A percentile compares a stretch with the other conserved stretches of the same genome.
Evolutionary conservation across 805 yeast genomes (phyloP).

Genomic region (Ogataea nitratoaversa): DNA sequence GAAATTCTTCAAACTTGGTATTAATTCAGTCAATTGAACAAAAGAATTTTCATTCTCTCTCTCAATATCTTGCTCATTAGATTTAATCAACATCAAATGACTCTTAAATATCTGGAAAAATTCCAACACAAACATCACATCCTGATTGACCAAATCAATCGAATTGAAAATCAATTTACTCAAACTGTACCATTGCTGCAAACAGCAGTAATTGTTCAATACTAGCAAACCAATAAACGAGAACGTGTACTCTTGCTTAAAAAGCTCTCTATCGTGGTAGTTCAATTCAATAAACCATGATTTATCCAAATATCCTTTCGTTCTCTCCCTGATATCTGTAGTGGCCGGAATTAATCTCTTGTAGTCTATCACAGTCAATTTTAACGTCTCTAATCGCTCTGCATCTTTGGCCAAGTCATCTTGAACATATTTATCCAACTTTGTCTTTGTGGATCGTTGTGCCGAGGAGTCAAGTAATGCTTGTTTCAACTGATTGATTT

Average conservation of each 20-base stretch:
- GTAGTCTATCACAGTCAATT: conserved; percentile 40
- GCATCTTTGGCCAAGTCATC: background rate
- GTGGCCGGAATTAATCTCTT: conserved; percentile 34
- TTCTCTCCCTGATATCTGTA: conserved; percentile 33
- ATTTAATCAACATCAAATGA: conserved; percentile 41
- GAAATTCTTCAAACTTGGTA: conserved; percentile 10
- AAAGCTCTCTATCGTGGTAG: conserved; percentile 27
- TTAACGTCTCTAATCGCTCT: conserved; percentile 33
- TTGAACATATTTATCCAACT: conserved; percentile 25
- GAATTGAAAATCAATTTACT: conserved; percentile 40
- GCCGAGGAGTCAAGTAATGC: conserved; percentile 27
- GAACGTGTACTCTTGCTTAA: conserved; percentile 54
- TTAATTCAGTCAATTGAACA: conserved; percentile 6
- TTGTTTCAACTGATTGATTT: conserved; percentile 37
- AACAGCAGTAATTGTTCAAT: conserved; percentile 60
- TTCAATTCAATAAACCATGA: conserved; percentile 48
- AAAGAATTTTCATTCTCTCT: conserved; percentile 10
- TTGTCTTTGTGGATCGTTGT: conserved; percentile 17
- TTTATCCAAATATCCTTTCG: conserved; percentile 54
- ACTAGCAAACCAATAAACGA: conserved; percentile 44
- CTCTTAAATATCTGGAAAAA: conserved; percentile 30
- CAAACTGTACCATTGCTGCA: conserved; percentile 59
- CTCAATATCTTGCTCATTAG: conserved; percentile 1
- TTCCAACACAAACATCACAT: conserved; percentile 25
- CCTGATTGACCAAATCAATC: conserved; percentile 22